A percentile compares a stretch with the other conserved stretches of the same genome.
Evolutionary conservation across 257 asterid genomes (phyloP).

Genomic region (Verbena officinalis): DNA sequence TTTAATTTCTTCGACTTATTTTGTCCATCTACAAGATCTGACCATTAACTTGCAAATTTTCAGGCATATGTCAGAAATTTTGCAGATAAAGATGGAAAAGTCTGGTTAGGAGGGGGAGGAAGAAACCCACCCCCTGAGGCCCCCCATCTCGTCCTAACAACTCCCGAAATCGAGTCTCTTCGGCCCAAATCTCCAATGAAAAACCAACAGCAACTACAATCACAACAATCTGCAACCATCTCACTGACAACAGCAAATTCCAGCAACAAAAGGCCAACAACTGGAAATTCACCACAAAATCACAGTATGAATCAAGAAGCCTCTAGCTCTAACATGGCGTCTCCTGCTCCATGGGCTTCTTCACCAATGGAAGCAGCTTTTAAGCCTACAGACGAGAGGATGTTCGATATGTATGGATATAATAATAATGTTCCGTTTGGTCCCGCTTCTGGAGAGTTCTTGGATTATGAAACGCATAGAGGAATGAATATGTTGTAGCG

Average conservation of each 20-base stretch:
- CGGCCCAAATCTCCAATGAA: conserved; percentile 99
- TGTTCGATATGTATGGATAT: conserved; percentile 60
- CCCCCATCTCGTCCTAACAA: conserved; percentile 88
- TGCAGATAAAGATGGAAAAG: conserved; percentile 87
- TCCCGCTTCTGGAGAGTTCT: conserved; percentile 50
- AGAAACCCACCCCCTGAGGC: conserved; percentile 99
- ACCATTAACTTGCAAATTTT: conserved; percentile 29
- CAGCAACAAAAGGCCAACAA: conserved; percentile 56
- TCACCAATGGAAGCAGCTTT: conserved; percentile 47
- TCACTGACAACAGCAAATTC: conserved; percentile 69
- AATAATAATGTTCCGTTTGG: conserved; percentile 56
- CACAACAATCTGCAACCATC: conserved; percentile 70
- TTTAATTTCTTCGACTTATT: no score
- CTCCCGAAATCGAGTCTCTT: conserved; percentile 89
- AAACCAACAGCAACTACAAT: conserved; percentile 78
- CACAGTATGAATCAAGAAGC: conserved; percentile 65
- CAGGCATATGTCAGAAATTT: conserved; percentile 75
- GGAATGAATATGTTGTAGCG: conserved; percentile 63
- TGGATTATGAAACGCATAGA: conserved; percentile 63
- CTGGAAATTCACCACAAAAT: conserved; percentile 70
- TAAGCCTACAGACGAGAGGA: conserved; percentile 54
- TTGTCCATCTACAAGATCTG: background rate
- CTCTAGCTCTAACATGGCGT: conserved; percentile 57
- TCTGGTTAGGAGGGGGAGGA: conserved; percentile 96
- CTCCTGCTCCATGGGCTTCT: conserved; percentile 65